Evolutionary conservation across 2,329 filamentous ascomycete species (phyloP).

Genomic region (Scedosporium dehoogii): DNA sequence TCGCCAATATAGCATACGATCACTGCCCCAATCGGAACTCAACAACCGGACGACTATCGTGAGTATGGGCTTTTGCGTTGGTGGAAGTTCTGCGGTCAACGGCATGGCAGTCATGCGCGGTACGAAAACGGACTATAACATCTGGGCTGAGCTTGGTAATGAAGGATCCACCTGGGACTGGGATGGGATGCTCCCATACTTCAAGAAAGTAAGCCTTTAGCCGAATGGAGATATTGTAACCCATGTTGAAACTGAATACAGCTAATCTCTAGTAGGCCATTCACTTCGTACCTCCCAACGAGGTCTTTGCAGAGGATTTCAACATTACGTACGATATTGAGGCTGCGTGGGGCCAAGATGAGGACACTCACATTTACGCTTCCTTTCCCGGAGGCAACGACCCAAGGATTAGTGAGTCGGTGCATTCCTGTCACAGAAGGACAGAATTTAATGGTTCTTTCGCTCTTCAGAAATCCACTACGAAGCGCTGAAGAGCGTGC

Average conservation of each 20-base stretch:
- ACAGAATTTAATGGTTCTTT: background rate
- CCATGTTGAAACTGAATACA: no score
- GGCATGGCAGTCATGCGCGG: conserved; percentile 23
- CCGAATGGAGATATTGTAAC: no score
- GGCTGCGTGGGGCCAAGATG: conserved; percentile 10
- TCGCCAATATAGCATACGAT: conserved; percentile 6
- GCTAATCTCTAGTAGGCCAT: background rate
- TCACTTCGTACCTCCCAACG: conserved; percentile 8
- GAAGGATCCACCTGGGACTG: conserved; percentile 15
- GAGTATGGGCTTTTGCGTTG: conserved; percentile 13
- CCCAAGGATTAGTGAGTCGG: background rate
- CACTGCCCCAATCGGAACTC: conserved; percentile 10
- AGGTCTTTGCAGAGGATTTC: conserved; percentile 10
- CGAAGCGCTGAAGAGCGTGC: conserved; percentile 15
- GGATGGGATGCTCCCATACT: conserved; percentile 17
- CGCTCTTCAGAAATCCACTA: conserved; percentile 11
- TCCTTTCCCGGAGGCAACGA: background rate
- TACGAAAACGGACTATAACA: conserved; percentile 18
- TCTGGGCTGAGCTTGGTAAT: conserved; percentile 18
- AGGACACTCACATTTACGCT: conserved; percentile 9
- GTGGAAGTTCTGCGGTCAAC: conserved; percentile 27
- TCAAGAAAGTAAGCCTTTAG: conserved; percentile 11
- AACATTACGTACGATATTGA: conserved; percentile 13
- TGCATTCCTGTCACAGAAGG: no score
- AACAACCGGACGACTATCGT: conserved; percentile 6